Conservation (phyloP, 163 green algal species). For the Scenedesmus sp. region DNA sequence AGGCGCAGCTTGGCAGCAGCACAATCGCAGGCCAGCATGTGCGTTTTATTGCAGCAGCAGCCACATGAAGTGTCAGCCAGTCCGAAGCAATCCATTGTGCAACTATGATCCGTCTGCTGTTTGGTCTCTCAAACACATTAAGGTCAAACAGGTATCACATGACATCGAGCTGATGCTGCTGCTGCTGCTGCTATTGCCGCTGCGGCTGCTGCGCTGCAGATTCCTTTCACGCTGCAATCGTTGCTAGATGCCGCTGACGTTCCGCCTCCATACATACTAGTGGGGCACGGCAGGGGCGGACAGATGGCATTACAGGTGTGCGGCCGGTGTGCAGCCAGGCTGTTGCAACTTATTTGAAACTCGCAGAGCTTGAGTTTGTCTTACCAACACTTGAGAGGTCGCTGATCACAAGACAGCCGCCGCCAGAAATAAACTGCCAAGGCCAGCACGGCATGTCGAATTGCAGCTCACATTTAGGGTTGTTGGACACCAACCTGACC, state of each 20-base stretch:
- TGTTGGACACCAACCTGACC: no score
- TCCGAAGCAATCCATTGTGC: background rate
- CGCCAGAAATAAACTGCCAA: no score
- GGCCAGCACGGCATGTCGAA: no score
- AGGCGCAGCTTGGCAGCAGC: background rate
- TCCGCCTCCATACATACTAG: constrained; percentile 28
- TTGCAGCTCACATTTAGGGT: no score
- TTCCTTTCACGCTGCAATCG: background rate
- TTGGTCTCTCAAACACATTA: no score
- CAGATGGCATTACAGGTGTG: constrained; percentile 21
- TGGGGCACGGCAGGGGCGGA: constrained; percentile 27
- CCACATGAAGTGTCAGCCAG: no score
- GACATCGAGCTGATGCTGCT: background rate
- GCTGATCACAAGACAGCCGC: no score
- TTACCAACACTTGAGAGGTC: no score
- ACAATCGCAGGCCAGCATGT: background rate
- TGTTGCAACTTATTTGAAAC: background rate
- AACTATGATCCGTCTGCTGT: no score
- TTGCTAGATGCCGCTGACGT: background rate
- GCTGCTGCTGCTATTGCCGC: no score
- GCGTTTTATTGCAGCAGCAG: background rate
- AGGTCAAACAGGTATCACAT: no score
- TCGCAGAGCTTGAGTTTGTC: no score
- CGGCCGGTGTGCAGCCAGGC: background rate
- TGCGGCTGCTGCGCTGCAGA: background rate